Evolutionary conservation across 371 early-diverging fungal species (phyloP).

Genomic region (Mucor sp.): DNA sequence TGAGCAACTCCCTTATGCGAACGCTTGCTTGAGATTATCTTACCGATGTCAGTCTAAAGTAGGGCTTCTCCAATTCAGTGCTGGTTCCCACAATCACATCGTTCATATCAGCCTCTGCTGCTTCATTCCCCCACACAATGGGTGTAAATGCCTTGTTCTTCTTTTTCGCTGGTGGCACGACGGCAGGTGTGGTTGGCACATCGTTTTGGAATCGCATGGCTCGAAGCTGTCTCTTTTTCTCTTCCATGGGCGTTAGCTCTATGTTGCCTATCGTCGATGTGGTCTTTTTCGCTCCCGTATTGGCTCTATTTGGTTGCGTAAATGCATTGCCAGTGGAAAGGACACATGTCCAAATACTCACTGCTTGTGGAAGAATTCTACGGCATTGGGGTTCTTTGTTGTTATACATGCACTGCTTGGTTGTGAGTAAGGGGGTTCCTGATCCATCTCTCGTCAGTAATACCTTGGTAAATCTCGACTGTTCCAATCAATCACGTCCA

Average conservation of each 20-base stretch:
- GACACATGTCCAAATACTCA: not conserved
- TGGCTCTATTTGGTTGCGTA: not conserved
- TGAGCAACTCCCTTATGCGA: not conserved
- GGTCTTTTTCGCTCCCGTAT: not conserved
- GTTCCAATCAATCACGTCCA: conserved; percentile 83
- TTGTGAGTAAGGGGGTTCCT: not conserved
- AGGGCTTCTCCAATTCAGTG: conserved; percentile 78
- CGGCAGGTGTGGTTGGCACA: not conserved
- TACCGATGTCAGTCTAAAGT: conserved; percentile 86
- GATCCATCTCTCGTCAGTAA: not conserved
- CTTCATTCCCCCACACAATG: not conserved
- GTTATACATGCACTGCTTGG: conserved; percentile 12
- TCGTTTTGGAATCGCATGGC: conserved; percentile 28
- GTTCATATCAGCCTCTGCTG: not conserved
- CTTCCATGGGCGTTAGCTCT: conserved; percentile 20
- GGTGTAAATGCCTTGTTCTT: not conserved
- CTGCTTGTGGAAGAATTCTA: conserved; percentile 3
- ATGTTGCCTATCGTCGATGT: conserved; percentile 17
- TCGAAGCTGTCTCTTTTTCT: conserved; percentile 14
- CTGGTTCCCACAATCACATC: conserved; percentile 87
- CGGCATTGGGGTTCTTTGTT: conserved; percentile 16
- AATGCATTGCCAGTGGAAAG: too few species aligned
- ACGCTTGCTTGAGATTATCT: not conserved
- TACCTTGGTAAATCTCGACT: conserved; percentile 50
- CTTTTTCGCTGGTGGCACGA: not conserved